phyloP scores from a whole-genome alignment of 2,329 filamentous ascomycete genomes.

The Plectosphaerella cucumerina region DNA sequence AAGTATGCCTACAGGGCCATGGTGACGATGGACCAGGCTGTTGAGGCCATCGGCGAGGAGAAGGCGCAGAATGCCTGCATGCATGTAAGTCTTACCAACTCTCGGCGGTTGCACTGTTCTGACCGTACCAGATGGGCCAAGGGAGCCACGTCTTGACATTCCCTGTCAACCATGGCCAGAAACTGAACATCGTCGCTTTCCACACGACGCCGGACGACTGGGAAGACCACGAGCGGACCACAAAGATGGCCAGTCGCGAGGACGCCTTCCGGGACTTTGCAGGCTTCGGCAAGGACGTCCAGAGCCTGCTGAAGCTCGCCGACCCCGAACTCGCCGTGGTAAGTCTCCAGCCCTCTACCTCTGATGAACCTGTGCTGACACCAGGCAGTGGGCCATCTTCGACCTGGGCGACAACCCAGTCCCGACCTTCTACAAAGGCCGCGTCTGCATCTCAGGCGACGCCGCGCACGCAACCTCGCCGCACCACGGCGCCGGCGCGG shows the following conservation, averaged over 20 bases:
- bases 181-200: constrained; percentile 51
- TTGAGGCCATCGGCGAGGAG: constrained; percentile 38
- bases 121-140: constrained; percentile 30
- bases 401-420: constrained; percentile 39
- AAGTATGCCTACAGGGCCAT: constrained; percentile 54
- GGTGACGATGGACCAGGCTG: constrained; percentile 45
- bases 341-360: constrained; percentile 6
- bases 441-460: constrained; percentile 46
- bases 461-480: constrained; percentile 61
- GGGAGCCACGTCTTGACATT: constrained; percentile 55
- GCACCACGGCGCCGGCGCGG: constrained; percentile 54
- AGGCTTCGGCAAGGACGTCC: constrained; percentile 25
- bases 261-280: constrained; percentile 29
- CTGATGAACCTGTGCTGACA: constrained; percentile 1
- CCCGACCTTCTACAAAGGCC: constrained; percentile 34
- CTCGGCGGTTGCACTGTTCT: constrained; percentile 13
- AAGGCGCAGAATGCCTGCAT: constrained; percentile 37
- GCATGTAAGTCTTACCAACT: constrained; percentile 46
- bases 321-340: constrained; percentile 22
- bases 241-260: constrained; percentile 19
- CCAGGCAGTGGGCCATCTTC: constrained; percentile 38
- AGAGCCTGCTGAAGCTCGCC: constrained; percentile 23
- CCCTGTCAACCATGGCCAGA: constrained; percentile 49
- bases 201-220: constrained; percentile 25
- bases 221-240: constrained; percentile 12